Percentiles rank a stretch among this genome's conserved stretches.
Conservation (phyloP, 2,329 filamentous ascomycete genomes). For the Exophiala phaeomuriformis region DNA sequence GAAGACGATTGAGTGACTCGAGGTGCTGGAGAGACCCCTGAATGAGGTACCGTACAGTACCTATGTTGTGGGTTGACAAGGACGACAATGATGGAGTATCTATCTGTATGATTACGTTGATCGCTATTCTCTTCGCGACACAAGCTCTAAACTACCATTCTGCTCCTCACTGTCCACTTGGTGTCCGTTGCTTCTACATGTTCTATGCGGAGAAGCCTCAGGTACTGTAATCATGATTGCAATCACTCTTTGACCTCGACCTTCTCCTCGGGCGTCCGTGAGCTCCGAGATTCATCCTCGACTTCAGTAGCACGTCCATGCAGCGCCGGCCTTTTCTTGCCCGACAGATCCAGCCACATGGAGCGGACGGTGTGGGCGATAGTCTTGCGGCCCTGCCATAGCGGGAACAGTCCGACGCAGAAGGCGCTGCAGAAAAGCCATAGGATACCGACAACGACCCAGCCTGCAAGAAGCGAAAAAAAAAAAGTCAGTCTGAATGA, state of each 20-base stretch:
- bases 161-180: too few species aligned
- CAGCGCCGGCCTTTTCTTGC: constrained; percentile 31
- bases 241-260: constrained; percentile 30
- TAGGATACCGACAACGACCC: constrained; percentile 67
- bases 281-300: constrained; percentile 37
- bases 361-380: constrained; percentile 54
- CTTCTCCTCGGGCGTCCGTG: constrained; percentile 43
- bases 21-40: too few species aligned
- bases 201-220: too few species aligned
- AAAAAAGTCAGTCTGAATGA: not conserved
- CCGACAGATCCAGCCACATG: constrained; percentile 55
- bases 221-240: not conserved
- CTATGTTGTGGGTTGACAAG: too few species aligned
- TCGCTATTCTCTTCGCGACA: too few species aligned
- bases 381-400: constrained; percentile 69
- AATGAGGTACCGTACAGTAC: too few species aligned
- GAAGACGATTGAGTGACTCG: too few species aligned
- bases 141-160: too few species aligned
- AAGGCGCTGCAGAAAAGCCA: constrained; percentile 70
- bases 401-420: constrained; percentile 71
- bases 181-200: too few species aligned
- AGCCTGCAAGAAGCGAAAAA: constrained; percentile 43
- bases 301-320: constrained; percentile 28
- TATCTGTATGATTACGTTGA: too few species aligned
- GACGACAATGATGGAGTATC: too few species aligned